Evolutionary conservation across 2,329 filamentous ascomycete genomes (phyloP), one percentile per base, ranked within the genome.

Genomic region (Fusarium incarnatum): DNA sequence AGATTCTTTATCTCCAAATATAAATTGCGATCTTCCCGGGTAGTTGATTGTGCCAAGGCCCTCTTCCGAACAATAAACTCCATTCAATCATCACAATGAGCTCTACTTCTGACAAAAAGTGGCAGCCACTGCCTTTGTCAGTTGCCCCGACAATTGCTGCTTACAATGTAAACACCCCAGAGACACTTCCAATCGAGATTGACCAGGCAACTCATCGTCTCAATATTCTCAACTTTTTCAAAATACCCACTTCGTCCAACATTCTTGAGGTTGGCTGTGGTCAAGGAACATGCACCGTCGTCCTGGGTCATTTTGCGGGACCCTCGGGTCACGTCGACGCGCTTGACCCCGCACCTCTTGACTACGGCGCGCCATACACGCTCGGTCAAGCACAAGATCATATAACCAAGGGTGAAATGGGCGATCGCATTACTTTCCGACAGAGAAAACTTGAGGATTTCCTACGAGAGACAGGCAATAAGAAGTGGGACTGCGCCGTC

Each of bases 231-330:
- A 66, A 60, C 8, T 45, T 40, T 1, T 65, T 65, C 2, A 54
- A 12, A 0, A 25, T 65, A 1, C 23, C n/a, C 1, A 1, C 18
- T 3, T 28, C 62, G 6, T 65, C 62, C 0, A 23, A 15, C 0
- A 49, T 65, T 12, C 15, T 65, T 0, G 62, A 65, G 9, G 16
- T 66, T 5, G 62, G 62, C 3, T 65, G 62, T 4, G 60, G 62
- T 4, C 62, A 65, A 8, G 62, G 60, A 12, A 66, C 62, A 11
- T 65, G 62, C 5, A 66, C 62, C 13, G 62, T 60, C 5, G 61
- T 65, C 22, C n/a, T 65, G 4, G 62, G 60, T 1, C 54, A 59
- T 8, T 30, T 8, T 1, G 32, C 27, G 1, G 60, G 62, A 0
- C 40, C 32, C 4, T 12, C 25, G 0, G 62, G 62, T 2, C 41